Conservation (phyloP, 1,284 basidiomycete genomes). For the Microbotryum violaceum region DNA sequence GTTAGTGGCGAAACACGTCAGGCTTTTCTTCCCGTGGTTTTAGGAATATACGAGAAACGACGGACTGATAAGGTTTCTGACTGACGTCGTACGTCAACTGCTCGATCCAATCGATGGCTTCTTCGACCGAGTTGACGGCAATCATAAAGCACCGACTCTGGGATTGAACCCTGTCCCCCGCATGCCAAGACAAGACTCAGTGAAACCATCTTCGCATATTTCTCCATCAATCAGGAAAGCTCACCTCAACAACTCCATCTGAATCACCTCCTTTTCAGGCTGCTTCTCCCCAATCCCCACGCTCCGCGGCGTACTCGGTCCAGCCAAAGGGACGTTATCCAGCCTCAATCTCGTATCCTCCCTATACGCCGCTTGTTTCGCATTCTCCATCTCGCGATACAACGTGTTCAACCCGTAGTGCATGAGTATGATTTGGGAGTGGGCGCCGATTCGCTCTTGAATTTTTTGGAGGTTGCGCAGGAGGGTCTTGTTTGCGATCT, state of each 20-base stretch:
- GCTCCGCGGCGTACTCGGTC: neutral
- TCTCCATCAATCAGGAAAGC: neutral
- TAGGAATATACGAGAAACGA: neutral
- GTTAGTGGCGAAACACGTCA: neutral
- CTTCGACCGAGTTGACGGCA: conserved; percentile 17
- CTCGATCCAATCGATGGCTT: conserved; percentile 31
- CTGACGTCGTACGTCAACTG: conserved; percentile 32
- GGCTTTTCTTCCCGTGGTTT: neutral
- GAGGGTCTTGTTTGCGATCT: conserved; percentile 12
- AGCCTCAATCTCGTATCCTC: neutral
- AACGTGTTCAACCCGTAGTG: conserved; percentile 16
- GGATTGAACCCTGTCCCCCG: conserved; percentile 9
- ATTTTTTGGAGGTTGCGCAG: conserved; percentile 6
- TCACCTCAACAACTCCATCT: conserved; percentile 22
- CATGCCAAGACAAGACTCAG: too few relatives aligned
- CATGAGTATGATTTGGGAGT: conserved; percentile 26
- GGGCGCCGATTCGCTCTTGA: conserved; percentile 12
- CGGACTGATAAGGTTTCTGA: conserved; percentile 33
- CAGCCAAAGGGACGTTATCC: neutral
- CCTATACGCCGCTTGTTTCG: conserved; percentile 15
- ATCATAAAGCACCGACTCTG: conserved; percentile 17
- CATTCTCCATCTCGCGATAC: conserved; percentile 13
- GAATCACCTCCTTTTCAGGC: conserved; percentile 16
- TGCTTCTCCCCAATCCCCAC: conserved; percentile 21
- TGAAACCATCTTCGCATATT: neutral